A percentile compares a stretch with the other conserved stretches of the same genome.
These are phyloP conservation scores for Aspergillus costaricaensis DNA, from an alignment of 2,329 filamentous ascomycete species.

Conservation along the genomic window DNA sequence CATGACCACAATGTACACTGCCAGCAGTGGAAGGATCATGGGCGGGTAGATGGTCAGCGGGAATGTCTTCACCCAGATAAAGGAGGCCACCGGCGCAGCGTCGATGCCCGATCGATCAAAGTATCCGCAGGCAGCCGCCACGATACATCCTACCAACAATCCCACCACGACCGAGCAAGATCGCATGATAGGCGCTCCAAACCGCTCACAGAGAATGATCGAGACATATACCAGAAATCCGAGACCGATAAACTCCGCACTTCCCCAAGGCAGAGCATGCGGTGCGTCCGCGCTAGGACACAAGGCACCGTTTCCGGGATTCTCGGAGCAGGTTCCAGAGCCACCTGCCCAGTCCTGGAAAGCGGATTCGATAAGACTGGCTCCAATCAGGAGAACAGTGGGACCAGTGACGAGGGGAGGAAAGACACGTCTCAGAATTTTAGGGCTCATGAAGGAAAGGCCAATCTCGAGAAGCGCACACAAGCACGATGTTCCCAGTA, in stretches of 20 bases:
- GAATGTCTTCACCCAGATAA: constrained; percentile 72
- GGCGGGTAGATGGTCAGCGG: constrained; percentile 66
- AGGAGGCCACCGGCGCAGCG: constrained; percentile 63
- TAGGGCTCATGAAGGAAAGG: constrained; percentile 65
- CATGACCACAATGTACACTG: constrained; percentile 62
- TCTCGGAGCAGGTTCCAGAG: constrained; percentile 49
- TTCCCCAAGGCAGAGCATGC: constrained; percentile 62
- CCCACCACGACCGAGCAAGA: constrained; percentile 66
- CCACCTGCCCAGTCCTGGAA: constrained; percentile 72
- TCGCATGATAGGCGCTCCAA: constrained; percentile 70
- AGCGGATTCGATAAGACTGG: constrained; percentile 62
- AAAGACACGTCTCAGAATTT: constrained; percentile 63
- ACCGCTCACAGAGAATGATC: constrained; percentile 69
- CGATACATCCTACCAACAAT: constrained; percentile 66
- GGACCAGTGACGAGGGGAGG: constrained; percentile 69
- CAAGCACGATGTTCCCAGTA: constrained; percentile 59
- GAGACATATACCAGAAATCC: constrained; percentile 69
- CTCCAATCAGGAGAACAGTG: constrained; percentile 67
- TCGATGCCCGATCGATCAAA: constrained; percentile 63
- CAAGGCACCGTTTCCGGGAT: constrained; percentile 54
- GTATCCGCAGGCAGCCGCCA: constrained; percentile 66
- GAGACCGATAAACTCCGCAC: constrained; percentile 65
- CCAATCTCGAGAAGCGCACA: constrained; percentile 60
- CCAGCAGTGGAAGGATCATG: constrained; percentile 64
- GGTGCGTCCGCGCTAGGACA: constrained; percentile 63